A percentile compares a stretch with the other conserved stretches of the same genome.
phyloP scores from a whole-genome alignment of 1,284 basidiomycete genomes.

The Inonotus hispidus region DNA sequence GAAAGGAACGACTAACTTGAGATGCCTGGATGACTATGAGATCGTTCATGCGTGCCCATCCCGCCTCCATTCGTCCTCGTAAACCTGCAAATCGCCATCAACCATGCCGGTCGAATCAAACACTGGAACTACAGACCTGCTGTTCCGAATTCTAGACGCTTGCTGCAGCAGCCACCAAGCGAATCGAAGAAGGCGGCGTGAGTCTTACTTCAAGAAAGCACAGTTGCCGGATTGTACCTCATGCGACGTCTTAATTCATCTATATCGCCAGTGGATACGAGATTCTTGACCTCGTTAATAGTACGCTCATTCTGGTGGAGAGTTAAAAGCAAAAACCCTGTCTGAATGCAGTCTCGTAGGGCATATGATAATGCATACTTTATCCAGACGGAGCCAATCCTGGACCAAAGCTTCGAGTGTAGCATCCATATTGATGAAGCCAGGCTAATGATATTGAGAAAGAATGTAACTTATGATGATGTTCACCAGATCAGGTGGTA shows the following conservation, averaged over 20 bases:
- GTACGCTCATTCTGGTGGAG: conserved; percentile 47
- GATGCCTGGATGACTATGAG: conserved; percentile 78
- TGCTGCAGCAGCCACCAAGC: conserved; percentile 31
- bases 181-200: conserved; percentile 1
- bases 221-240: conserved; percentile 35
- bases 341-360: not conserved
- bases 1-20: conserved; percentile 48
- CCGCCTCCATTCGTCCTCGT: conserved; percentile 78
- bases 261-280: conserved; percentile 41
- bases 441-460: not conserved
- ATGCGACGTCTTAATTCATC: conserved; percentile 54
- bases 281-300: conserved; percentile 44
- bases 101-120: not conserved
- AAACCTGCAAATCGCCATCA: conserved; percentile 45
- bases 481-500: not conserved
- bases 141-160: conserved; percentile 80
- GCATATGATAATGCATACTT: conserved; percentile 30
- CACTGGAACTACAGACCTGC: conserved; percentile 47
- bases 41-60: conserved; percentile 84
- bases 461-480: too few species aligned
- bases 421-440: conserved; percentile 10
- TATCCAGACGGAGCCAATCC: conserved; percentile 54
- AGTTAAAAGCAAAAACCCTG: not conserved
- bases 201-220: not conserved
- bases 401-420: conserved; percentile 41